These are phyloP conservation scores for Tetrapisispora arboricola DNA, from an alignment of 805 yeast species.

Conservation along the genomic window DNA sequence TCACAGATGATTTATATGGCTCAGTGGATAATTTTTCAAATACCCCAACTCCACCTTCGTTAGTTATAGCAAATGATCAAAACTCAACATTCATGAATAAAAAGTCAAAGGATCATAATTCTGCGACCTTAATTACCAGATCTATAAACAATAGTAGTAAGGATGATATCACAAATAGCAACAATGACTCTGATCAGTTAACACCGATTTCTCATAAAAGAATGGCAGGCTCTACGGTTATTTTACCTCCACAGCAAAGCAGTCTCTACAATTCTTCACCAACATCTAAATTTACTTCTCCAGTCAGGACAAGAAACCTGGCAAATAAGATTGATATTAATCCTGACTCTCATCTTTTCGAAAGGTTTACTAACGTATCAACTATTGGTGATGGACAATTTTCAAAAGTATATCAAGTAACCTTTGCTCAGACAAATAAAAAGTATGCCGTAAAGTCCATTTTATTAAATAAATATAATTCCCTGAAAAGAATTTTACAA, in stretches of 20 bases:
- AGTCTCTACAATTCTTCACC: constrained; percentile 5
- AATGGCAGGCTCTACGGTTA: background rate
- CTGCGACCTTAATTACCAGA: background rate
- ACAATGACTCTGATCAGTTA: background rate
- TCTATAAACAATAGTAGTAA: background rate
- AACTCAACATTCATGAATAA: background rate
- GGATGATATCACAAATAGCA: background rate
- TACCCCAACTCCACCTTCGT: constrained; percentile 3
- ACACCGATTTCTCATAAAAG: constrained; percentile 2
- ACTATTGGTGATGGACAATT: constrained; percentile 82
- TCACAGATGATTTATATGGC: constrained; percentile 30
- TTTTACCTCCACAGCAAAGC: background rate
- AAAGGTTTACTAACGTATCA: constrained; percentile 50
- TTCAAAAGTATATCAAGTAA: constrained; percentile 76
- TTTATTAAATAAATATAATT: constrained; percentile 36
- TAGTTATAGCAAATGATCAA: background rate
- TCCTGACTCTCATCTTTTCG: constrained; percentile 33
- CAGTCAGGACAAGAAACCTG: constrained; percentile 12
- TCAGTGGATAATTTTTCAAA: constrained; percentile 6
- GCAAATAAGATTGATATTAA: constrained; percentile 17
- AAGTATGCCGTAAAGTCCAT: constrained; percentile 83
- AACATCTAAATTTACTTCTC: constrained; percentile 5
- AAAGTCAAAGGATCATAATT: background rate
- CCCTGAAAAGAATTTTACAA: constrained; percentile 20
- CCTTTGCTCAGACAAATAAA: constrained; percentile 44